A percentile compares a stretch with the other conserved stretches of the same genome.
phyloP scores from a whole-genome alignment of 2,329 filamentous ascomycete genomes.

The Fusarium pininemorale region DNA sequence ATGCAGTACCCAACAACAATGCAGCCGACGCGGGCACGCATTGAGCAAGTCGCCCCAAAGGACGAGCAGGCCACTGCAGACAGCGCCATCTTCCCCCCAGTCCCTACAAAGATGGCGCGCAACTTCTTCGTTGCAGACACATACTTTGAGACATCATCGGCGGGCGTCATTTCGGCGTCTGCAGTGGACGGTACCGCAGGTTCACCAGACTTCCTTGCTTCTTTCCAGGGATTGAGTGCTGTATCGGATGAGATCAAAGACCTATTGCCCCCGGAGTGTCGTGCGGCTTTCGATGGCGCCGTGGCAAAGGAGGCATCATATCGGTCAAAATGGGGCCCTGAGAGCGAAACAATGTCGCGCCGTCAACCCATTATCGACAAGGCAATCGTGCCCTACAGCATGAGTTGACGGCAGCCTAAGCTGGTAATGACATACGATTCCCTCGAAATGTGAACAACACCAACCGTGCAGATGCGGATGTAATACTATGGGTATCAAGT shows the following conservation, averaged over 20 bases:
- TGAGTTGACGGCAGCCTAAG: slow-evolving; percentile 42
- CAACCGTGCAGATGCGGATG: background rate
- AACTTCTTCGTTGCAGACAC: slow-evolving; percentile 68
- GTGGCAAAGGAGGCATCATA: slow-evolving; percentile 72
- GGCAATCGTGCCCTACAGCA: slow-evolving; percentile 68
- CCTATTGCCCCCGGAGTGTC: slow-evolving; percentile 75
- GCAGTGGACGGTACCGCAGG: slow-evolving; percentile 56
- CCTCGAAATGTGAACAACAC: background rate
- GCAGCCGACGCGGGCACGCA: slow-evolving; percentile 87
- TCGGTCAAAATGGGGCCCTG: slow-evolving; percentile 78
- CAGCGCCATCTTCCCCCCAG: slow-evolving; percentile 55
- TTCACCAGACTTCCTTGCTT: slow-evolving; percentile 57
- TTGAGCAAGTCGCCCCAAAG: slow-evolving; percentile 73
- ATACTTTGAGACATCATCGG: slow-evolving; percentile 61
- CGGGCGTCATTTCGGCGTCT: slow-evolving; percentile 55
- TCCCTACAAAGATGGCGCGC: slow-evolving; percentile 60
- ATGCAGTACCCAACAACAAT: slow-evolving; percentile 89
- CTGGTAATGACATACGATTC: background rate
- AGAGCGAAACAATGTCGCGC: slow-evolving; percentile 65
- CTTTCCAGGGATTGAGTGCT: slow-evolving; percentile 69
- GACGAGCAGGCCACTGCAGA: slow-evolving; percentile 44
- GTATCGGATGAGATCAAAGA: slow-evolving; percentile 72
- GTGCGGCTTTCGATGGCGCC: slow-evolving; percentile 75
- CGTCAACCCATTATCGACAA: slow-evolving; percentile 69
- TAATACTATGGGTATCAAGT: background rate